Evolutionary conservation across 257 asterid genomes (phyloP).

Genomic region (Thymus mandschuricus): DNA sequence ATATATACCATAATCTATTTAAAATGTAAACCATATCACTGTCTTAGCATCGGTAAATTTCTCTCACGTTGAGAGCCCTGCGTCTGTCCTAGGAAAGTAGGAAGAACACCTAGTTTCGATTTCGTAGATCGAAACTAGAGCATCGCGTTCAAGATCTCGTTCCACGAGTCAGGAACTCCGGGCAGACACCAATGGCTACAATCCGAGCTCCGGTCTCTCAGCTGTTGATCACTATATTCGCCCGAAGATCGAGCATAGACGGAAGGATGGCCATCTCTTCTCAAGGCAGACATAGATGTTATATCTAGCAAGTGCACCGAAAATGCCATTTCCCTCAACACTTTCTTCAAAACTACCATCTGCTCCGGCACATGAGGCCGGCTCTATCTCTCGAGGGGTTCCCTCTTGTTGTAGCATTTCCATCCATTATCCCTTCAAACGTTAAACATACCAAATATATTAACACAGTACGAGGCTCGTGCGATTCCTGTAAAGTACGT

Average conservation of each 20-base stretch:
- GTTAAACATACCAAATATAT: too few relatives aligned
- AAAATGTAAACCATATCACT: too few relatives aligned
- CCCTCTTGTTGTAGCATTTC: conserved; percentile 66
- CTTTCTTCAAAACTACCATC: conserved; percentile 49
- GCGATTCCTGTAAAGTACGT: too few relatives aligned
- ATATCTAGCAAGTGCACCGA: conserved; percentile 73
- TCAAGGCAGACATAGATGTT: conserved; percentile 61
- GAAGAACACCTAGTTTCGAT: too few relatives aligned
- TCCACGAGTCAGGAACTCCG: conserved; percentile 84
- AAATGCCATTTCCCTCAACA: conserved; percentile 54
- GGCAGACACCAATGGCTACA: conserved; percentile 96
- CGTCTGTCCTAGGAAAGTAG: too few relatives aligned
- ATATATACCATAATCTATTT: too few relatives aligned
- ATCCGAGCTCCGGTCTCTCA: conserved; percentile 51
- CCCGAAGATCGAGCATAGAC: conserved; percentile 53
- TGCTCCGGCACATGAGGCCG: conserved; percentile 56
- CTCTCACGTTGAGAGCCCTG: too few relatives aligned
- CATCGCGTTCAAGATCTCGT: too few relatives aligned
- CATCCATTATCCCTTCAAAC: conserved; percentile 65
- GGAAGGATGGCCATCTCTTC: conserved; percentile 86
- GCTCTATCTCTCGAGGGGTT: conserved; percentile 52
- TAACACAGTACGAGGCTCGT: background rate
- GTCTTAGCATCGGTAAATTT: too few relatives aligned
- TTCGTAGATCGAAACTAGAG: conserved; percentile 36
- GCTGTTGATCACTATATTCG: conserved; percentile 45